Evolutionary conservation across 108 stramenopile species (phyloP), one percentile per base, ranked within the genome.

Genomic region (Nitzschia sp.): DNA sequence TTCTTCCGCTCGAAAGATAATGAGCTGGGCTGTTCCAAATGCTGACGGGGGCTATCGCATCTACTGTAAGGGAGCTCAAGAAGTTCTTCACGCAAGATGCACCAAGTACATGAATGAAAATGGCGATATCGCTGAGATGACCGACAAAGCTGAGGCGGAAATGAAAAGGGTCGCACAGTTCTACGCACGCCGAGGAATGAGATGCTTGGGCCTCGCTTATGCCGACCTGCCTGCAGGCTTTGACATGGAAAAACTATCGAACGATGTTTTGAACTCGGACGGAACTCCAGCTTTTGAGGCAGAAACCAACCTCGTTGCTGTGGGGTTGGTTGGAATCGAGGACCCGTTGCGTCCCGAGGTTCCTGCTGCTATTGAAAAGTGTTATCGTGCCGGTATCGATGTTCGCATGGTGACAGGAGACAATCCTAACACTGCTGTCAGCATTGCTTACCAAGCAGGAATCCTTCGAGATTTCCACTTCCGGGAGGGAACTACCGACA

Each of bases 381-480:
- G 94, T 78, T 89, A 93, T 64, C 47, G 68, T 36, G 93, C 93
- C 3, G 96, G 96, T 33, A 94, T 97, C 78, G 94, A 96, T 71
- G 98, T 99, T 17, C 93, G 98, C 26, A 89, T 99, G 83, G 96
- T 97, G 35, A 99, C 98, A 0, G 98, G 98, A 19, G 97, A 99
- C 80, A 94, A 87, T 72, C 91, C 93, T 13, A 83, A 82, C 45
- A 99, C 98, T 17, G 98, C 98, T 31, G 92, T 90, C 23, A 95
- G 95, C 48, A 98, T 99, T 71, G 97, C 98, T 5, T 78, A 82
- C 62, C 88, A 92, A 65, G 91, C 89, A 54, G 93, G 90, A 31
- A 88, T 94, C 29, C 62, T 93, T 59, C 86, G 84, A 27, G 82
- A 85, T 66, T 80, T 76, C 54, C 87, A 89, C 64, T 92, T 92